Base-by-base conservation (phyloP, 73 alveolate genomes). In the Loxodes magnus region DNA sequence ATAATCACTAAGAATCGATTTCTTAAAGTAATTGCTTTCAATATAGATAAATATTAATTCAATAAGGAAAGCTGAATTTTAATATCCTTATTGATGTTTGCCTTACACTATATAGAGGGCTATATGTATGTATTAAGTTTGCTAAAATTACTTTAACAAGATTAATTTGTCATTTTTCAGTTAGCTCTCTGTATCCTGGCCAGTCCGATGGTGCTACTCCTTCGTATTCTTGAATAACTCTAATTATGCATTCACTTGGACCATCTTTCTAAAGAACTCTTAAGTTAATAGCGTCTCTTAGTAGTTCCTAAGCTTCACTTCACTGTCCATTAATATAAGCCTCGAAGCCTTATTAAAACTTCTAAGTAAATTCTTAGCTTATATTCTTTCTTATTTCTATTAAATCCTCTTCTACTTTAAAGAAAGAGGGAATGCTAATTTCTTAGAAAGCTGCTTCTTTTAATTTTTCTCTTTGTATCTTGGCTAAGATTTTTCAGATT, bases 251-350 rank as follows among this genome's bases (percentile, higher is more conserved):
- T 43, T 61, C 48, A 4, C 77, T 62, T 0, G 83, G 77, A 23
- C 83, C 83, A 51, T 69, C 83, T 41, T 52, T 50, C n/a, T n/a
- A n/a, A n/a, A n/a, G n/a, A 4, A 72, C 71, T 34, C 48, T 62
- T 5, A 69, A 35, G 23, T 39, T 43, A 10, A 28, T 29, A 2
- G 64, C 76, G 20, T 46, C 64, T 28, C 70, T 61, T 22, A 73
- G 58, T 46, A 24, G 28, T 23, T 34, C 48, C 10, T 57, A 35
- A n/a, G 87, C 79, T 14, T 70, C 63, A 10, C 58, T 56, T 84
- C 87, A 73, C 10, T 58, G 22, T 2, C 87, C 87, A 28, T 35
- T 61, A 17, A 69, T 26, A 31, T 73, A 73, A 20, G 42, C 51
- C 33, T 57, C 17, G 21, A 73, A 48, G 20, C 84, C 87, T 17